Base-by-base conservation (phyloP, 305 asterid species). In the Fraxinus angustifolia region DNA sequence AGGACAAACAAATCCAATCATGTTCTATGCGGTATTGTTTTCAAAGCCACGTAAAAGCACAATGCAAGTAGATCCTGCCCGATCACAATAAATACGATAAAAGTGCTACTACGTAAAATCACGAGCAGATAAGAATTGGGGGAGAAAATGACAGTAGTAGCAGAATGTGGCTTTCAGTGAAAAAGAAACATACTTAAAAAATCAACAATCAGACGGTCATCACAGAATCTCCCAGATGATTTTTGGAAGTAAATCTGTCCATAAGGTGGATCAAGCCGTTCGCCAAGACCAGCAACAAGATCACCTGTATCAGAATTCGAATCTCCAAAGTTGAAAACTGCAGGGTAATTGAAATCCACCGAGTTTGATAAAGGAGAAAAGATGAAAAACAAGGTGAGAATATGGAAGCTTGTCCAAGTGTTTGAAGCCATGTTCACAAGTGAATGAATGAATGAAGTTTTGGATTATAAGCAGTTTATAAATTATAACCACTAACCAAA, bases 251-350 rank as follows among this genome's bases (percentile, higher is more conserved):
- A 90, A 28, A 87, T 89, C 87, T 90, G 92, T 0, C 99, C 99
- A 53, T 94, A 87, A 1, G 99, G 99, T 2, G 91, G 95, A 67
- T 91, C 89, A 21, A 96, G 93, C 56, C 40, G 68, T 0, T 88
- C 92, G 3, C 86, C 96, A 19, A 92, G 73, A 5, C 92, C 97
- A 0, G 97, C 94, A 17, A 94, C 89, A n/a, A 93, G 91, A 76
- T 88, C 86, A 7, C 98, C 97, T 0, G 99, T 96, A 87, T 96
- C 98, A 12, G 99, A 96, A 84, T 96, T 96, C 8, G 98, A 96
- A 87, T 96, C 99, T 0, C 99, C 99, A n/a, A 94, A 96, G 85
- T 96, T 96, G 94, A 96, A 92, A 73, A 94, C 95, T 16, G 97
- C 97, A 1, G 97, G 97, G 48, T 85, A 95, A 77, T 90, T 89